Evolutionary conservation across 2,329 filamentous ascomycete species (phyloP), one percentile per base, ranked within the genome.

Genomic region (Thelonectria rubi): DNA sequence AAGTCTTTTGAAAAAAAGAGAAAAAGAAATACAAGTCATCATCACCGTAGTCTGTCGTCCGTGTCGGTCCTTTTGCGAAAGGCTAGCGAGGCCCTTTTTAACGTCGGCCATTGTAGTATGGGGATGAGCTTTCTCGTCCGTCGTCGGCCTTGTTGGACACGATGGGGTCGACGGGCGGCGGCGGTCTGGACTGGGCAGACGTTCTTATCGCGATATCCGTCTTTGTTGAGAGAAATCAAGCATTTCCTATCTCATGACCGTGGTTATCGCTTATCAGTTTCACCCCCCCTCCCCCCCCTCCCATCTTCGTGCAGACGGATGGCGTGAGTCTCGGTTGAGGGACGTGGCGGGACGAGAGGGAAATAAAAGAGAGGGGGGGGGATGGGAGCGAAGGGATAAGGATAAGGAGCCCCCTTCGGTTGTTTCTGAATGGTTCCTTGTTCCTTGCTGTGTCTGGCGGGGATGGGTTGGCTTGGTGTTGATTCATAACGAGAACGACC

Each of bases 1-100:
- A 40, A 56, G 26, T 24, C 24, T n/a, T 4, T 4, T 4, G 42
- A 24, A 39, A 40, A 48, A 48, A 42, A 40, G 48, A 30, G 21
- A 47, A 47, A 30, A 47, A 24, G 14, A 47, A 47, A 11, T 30
- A 42, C 47, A 56, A 32, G 47, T 34, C 56, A 61, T 55, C 37
- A 58, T 40, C 54, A 58, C 18, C 3, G n/a, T 45, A 3, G 3
- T 17, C 15, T 17, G n/a, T 17, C 34, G 21, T 18, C 40, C 15
- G 18, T 3, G 8, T 43, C 17, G 24, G 24, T 4, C 24, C 24
- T 24, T 17, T 18, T 17, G 15, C 20, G 18, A 20, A 45, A 45
- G 18, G 18, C 42, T 45, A 45, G n/a, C n/a, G 12, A 42, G 39
- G n/a, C n/a, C 39, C n/a, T 37, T 48, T 39, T 12, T 5, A 18